Conservation (phyloP, 192 early-diverging fungal species). For the Backusella parvicylindrica region DNA sequence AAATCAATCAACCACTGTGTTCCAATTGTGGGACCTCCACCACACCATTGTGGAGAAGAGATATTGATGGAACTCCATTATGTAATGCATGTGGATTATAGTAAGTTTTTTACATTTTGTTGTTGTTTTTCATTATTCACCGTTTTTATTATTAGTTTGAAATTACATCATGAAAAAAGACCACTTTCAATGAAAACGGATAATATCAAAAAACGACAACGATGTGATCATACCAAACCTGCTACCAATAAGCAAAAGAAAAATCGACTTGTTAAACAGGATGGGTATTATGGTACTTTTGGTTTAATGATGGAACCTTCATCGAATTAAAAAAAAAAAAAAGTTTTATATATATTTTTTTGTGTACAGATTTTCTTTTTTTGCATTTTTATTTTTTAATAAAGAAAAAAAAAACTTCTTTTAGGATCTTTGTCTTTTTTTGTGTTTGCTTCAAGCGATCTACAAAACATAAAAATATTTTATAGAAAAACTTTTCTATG, state of each 20-base stretch:
- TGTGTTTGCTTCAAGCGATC: neutral
- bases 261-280: neutral
- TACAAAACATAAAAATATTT: neutral
- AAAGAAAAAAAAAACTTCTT: neutral
- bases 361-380: constrained; percentile 4
- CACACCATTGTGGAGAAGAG: constrained; percentile 91
- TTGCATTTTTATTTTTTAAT: constrained; percentile 7
- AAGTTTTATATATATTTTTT: neutral
- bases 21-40: constrained; percentile 76
- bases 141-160: constrained; percentile 24
- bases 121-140: neutral
- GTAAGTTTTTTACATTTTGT: constrained; percentile 20
- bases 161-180: constrained; percentile 48
- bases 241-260: neutral
- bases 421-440: neutral
- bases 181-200: constrained; percentile 54
- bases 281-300: neutral
- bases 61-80: constrained; percentile 43
- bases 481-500: neutral
- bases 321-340: neutral
- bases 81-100: constrained; percentile 57
- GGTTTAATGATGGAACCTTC: neutral
- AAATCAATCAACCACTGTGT: constrained; percentile 46
- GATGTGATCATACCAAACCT: constrained; percentile 34
- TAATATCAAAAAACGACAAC: constrained; percentile 45